Conservation (phyloP, 768 basidiomycete species). For the Hygrophorus russula region DNA sequence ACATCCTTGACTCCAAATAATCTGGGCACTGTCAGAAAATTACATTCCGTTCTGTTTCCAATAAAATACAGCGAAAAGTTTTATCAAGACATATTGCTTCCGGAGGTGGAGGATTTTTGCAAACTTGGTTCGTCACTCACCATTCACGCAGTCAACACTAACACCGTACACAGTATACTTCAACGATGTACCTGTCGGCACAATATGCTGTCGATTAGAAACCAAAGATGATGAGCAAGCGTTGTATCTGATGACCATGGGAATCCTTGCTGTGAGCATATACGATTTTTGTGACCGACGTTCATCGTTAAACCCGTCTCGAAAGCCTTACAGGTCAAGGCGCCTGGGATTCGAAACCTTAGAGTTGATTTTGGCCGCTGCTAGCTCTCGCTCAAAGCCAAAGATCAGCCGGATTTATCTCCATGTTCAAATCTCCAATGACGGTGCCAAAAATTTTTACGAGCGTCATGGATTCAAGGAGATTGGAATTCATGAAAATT, state of each 20-base stretch:
- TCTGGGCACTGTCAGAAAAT: constrained; percentile 63
- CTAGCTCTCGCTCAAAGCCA: constrained; percentile 44
- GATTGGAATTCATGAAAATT: constrained; percentile 51
- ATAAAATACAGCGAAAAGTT: constrained; percentile 85
- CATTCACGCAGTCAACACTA: background rate
- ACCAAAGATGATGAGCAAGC: constrained; percentile 41
- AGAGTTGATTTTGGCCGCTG: constrained; percentile 54
- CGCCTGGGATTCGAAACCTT: constrained; percentile 65
- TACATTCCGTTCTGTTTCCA: constrained; percentile 74
- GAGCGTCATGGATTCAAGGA: constrained; percentile 74
- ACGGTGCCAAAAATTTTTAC: constrained; percentile 70
- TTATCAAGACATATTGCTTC: constrained; percentile 66
- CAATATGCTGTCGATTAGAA: constrained; percentile 79
- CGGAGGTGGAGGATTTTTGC: constrained; percentile 79
- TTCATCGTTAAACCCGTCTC: background rate
- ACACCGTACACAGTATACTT: constrained; percentile 56
- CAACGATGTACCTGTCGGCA: constrained; percentile 87
- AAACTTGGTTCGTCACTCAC: constrained; percentile 59
- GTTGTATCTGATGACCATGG: constrained; percentile 89
- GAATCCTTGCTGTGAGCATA: constrained; percentile 66
- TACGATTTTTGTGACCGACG: constrained; percentile 10
- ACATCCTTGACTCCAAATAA: constrained; percentile 73
- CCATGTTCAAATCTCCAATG: constrained; percentile 82
- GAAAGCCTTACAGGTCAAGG: constrained; percentile 76
- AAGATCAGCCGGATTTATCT: constrained; percentile 65